phyloP scores from a whole-genome alignment of 2,329 filamentous ascomycete species.

The Fusarium floridanum region DNA sequence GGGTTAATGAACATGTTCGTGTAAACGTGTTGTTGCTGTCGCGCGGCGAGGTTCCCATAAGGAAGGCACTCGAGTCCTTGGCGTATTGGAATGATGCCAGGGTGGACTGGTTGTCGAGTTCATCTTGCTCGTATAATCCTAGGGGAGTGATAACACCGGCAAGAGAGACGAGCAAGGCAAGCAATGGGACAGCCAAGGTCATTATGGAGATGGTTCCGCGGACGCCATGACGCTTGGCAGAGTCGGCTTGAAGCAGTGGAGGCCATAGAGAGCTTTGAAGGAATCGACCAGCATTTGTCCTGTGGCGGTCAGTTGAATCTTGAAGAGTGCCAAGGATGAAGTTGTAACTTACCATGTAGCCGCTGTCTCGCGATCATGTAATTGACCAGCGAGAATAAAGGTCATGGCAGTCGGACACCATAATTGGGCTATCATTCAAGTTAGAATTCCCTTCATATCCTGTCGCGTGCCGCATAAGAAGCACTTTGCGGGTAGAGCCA shows the following conservation, averaged over 20 bases:
- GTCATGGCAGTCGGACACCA: slow-evolving; percentile 52
- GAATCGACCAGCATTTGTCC: slow-evolving; percentile 37
- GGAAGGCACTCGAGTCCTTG: slow-evolving; percentile 53
- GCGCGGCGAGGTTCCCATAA: slow-evolving; percentile 54
- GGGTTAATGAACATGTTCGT: slow-evolving; percentile 45
- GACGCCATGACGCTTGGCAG: slow-evolving; percentile 49
- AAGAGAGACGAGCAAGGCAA: slow-evolving; percentile 52
- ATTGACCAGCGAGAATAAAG: slow-evolving; percentile 51
- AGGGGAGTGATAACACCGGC: slow-evolving; percentile 61
- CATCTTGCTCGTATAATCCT: slow-evolving; percentile 56
- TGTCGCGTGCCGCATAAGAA: background rate
- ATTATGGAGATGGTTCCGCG: slow-evolving; percentile 36
- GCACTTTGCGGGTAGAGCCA: background rate
- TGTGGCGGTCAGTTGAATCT: slow-evolving; percentile 4
- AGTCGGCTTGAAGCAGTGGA: slow-evolving; percentile 55
- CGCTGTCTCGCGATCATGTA: slow-evolving; percentile 53
- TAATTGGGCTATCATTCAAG: slow-evolving; percentile 50
- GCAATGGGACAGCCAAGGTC: slow-evolving; percentile 39
- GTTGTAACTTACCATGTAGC: slow-evolving; percentile 51
- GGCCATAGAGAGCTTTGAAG: slow-evolving; percentile 59
- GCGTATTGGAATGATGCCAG: slow-evolving; percentile 53
- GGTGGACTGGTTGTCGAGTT: slow-evolving; percentile 3
- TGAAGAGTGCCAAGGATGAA: too few species aligned
- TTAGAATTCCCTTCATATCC: background rate
- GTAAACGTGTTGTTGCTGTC: slow-evolving; percentile 31